A percentile compares a stretch with the other conserved stretches of the same genome.
Conservation (phyloP, 108 stramenopile species). For the Cyclotella atomus region DNA sequence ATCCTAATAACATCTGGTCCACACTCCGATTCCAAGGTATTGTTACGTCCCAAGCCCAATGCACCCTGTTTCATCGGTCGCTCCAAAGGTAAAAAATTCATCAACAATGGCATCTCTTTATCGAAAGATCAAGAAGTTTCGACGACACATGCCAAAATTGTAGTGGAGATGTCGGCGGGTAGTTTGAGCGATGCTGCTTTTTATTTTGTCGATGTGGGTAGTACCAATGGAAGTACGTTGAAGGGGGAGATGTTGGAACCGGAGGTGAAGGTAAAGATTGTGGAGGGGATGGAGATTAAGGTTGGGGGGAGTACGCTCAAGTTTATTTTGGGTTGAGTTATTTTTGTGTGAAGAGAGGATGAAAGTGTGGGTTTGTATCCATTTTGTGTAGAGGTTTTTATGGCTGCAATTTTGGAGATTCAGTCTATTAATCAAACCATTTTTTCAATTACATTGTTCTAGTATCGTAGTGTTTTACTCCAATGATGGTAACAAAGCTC, state of each 20-base stretch:
- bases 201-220: slow-evolving; percentile 77
- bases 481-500: background rate
- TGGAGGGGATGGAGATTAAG: slow-evolving; percentile 57
- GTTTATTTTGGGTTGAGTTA: slow-evolving; percentile 28
- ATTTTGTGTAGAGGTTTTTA: background rate
- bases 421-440: background rate
- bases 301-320: slow-evolving; percentile 53
- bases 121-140: slow-evolving; percentile 80
- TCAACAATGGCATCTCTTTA: slow-evolving; percentile 70
- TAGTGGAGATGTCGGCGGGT: slow-evolving; percentile 36
- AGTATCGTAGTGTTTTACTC: background rate
- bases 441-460: background rate
- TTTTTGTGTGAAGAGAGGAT: background rate
- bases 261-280: slow-evolving; percentile 25
- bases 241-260: slow-evolving; percentile 45
- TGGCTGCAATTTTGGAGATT: background rate
- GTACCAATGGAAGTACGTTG: slow-evolving; percentile 77
- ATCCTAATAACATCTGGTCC: slow-evolving; percentile 64
- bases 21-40: slow-evolving; percentile 50
- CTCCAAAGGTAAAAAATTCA: slow-evolving; percentile 79
- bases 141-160: slow-evolving; percentile 85
- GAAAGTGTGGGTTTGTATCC: background rate
- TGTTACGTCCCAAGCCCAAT: slow-evolving; percentile 48
- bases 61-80: slow-evolving; percentile 69
- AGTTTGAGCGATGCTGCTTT: slow-evolving; percentile 16